Base-by-base conservation (phyloP, 768 basidiomycete genomes). In the Rhodotorula kratochvilovae region DNA sequence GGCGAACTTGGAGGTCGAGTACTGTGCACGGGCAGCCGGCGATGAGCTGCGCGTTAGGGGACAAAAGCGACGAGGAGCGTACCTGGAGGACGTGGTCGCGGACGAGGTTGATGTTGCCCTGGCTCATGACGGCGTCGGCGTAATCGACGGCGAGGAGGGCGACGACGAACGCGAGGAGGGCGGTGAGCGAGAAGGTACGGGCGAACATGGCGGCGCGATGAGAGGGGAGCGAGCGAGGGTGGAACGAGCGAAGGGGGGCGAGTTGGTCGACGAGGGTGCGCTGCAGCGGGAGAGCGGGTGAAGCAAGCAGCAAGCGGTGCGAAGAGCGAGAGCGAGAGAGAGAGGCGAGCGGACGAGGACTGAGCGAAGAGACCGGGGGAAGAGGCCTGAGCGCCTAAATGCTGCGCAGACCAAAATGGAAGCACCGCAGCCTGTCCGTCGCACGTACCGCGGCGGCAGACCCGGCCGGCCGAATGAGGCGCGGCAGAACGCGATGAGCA, bases 91-190 rank as follows among this genome's bases (percentile, higher is more conserved):
- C 27, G 23, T 27, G 60, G 59, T 70, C 69, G 19, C 64, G 31
- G 5, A 31, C 45, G 33, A 66, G 63, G 53, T 70, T 53, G 42
- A 71, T 19, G 46, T 16, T 31, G 5, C 70, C 70, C 55, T 71
- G 70, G 27, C 60, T 35, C 64, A 71, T 66, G 0, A 45, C 31
- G 7, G 70, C 69, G 1, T 66, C 12, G 7, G 43, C 63, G 31
- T 23, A 1, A 0, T 56, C 2, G n/a, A 45, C 13, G 8, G 46
- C 5, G 54, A 64, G 23, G 13, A 57, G 46, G 5, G 55, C 64
- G 21, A 58, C 27, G 45, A 65, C n/a, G 29, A 66, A 36, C n/a
- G 46, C 45, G 60, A 36, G 23, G 61, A 60, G 29, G 27, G 39
- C 54, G 48, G 43, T 10, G 31, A 56, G 29, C n/a, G 60, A 59